Evolutionary conservation across 176 grass and related monocot species (phyloP), one percentile per base, ranked within the genome.

Genomic region (Pharus latifolius): DNA sequence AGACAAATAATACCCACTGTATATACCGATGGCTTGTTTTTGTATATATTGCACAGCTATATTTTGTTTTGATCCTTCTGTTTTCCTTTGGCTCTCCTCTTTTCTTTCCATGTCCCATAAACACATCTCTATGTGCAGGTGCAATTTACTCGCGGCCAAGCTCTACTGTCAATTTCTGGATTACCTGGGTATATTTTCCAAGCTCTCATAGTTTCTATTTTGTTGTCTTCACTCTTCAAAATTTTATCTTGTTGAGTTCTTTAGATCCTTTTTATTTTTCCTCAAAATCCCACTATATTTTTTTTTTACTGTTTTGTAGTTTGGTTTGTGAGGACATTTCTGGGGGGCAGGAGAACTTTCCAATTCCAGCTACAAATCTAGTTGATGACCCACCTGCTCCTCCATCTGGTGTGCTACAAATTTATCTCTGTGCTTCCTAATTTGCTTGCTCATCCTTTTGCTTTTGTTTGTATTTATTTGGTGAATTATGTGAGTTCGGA

Each of bases 291-390:
- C 23, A 32, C 25, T 1, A 30, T 53, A 19, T 23, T 50, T 33
- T 59, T 35, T 28, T 60, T 19, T 75, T 32, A 61, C 27, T 34
- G 25, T 64, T 71, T 6, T 2, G 42, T 67, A 96, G 83, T 46
- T 37, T 90, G 77, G 87, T 87, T 40, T 84, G 69, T 65, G 19
- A 42, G 41, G 91, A 91, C 33, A 90, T 88, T 50, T 91, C 84
- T 43, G 49, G 45, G 59, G 87, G 74, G 19, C 81, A 69, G 31
- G 91, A 96, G 47, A 88, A 69, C 20, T 29, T 91, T 49, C 84
- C 62, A 38, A 82, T 96, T 69, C 87, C 87, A 26, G 81, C 78
- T 49, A 82, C 91, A 63, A 96, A 96, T 88, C 65, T 78, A 49
- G 70, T 96, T 59, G 91, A 96, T 82, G 72, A 82, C 54, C 80